These are phyloP conservation scores for Daldinia vernicosa DNA, from an alignment of 495 filamentous ascomycete genomes.

Conservation along the genomic window DNA sequence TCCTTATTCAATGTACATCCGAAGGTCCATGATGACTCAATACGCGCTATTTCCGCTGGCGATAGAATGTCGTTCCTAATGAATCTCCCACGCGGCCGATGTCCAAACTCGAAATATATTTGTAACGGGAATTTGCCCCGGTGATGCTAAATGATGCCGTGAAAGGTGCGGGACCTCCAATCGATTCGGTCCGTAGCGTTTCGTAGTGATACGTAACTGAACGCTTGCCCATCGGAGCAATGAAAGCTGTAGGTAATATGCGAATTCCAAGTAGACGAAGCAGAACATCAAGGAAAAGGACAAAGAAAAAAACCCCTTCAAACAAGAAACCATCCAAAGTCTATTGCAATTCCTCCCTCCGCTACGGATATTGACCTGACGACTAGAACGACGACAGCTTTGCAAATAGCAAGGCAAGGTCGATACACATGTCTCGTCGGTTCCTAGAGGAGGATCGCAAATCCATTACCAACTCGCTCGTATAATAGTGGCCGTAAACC, in stretches of 20 bases:
- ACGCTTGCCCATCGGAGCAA: slow-evolving; percentile 16
- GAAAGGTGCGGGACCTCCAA: neutral
- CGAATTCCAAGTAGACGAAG: neutral
- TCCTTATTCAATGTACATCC: slow-evolving; percentile 10
- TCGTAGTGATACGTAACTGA: slow-evolving; percentile 15
- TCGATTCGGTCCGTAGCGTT: slow-evolving; percentile 6
- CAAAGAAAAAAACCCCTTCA: neutral
- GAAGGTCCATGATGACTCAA: slow-evolving; percentile 1
- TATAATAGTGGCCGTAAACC: slow-evolving; percentile 6
- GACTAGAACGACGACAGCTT: neutral
- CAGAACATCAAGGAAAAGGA: neutral
- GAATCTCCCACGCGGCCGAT: neutral
- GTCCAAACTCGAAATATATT: neutral
- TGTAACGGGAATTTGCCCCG: slow-evolving; percentile 1
- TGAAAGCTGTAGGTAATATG: slow-evolving; percentile 1
- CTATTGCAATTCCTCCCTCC: neutral
- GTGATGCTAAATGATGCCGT: neutral
- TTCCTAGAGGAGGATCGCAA: neutral
- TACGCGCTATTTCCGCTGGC: neutral
- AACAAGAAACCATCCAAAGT: neutral
- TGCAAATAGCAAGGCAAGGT: neutral
- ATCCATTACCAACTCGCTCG: slow-evolving; percentile 4
- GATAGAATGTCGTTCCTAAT: neutral
- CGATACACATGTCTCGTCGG: neutral
- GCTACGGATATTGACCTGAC: neutral